Percentiles rank a stretch among this genome's conserved stretches.
Conservation (phyloP, 768 basidiomycete genomes). For the Cubamyces sp. region DNA sequence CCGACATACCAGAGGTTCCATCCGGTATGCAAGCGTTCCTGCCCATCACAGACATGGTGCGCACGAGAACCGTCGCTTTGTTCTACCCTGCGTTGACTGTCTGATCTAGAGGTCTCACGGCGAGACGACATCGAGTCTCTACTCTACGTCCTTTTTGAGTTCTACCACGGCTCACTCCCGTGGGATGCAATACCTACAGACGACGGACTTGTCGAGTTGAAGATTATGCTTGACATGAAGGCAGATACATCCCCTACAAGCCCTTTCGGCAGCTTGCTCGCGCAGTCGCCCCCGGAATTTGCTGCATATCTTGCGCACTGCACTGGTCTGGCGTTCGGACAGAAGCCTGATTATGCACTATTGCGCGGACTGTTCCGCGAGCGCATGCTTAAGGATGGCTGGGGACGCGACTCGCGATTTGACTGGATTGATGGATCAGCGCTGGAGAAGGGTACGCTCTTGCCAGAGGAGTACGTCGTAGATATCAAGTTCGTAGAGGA, state of each 20-base stretch:
- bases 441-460: constrained; percentile 8
- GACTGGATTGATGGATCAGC: constrained; percentile 13
- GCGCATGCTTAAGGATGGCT: constrained; percentile 12
- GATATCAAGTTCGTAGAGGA: constrained; percentile 9
- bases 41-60: constrained; percentile 23
- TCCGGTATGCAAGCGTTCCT: constrained; percentile 21
- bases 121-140: constrained; percentile 34
- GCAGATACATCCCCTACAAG: neutral
- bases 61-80: neutral
- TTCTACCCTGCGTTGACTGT: too few species aligned
- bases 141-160: constrained; percentile 27
- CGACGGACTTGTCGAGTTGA: constrained; percentile 4
- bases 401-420: constrained; percentile 15
- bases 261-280: neutral
- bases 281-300: constrained; percentile 22
- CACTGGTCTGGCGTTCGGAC: constrained; percentile 26
- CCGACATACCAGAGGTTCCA: constrained; percentile 17
- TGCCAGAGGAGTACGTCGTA: constrained; percentile 21
- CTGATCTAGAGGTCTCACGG: constrained; percentile 28
- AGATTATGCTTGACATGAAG: constrained; percentile 28
- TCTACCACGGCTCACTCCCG: constrained; percentile 31
- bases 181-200: constrained; percentile 28
- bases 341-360: constrained; percentile 28
- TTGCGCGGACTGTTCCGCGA: constrained; percentile 24
- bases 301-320: constrained; percentile 25